These are phyloP conservation scores for Strobilomyces dryophilus DNA, from an alignment of 768 basidiomycete species.

Conservation along the genomic window DNA sequence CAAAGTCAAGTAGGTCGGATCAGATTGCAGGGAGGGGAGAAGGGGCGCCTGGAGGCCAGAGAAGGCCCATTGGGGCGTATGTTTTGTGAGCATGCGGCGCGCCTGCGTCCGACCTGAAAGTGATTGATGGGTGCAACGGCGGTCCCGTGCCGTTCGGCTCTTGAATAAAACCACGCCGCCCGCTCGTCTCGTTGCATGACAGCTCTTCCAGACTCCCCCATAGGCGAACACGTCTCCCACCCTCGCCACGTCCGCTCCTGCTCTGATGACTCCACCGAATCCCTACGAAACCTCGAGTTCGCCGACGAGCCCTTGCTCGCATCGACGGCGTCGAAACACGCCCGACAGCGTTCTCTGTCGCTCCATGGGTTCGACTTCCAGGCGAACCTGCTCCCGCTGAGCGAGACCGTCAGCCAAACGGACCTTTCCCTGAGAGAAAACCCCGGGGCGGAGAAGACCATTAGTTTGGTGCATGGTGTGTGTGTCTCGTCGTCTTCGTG, in stretches of 20 bases:
- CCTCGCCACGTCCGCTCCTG: neutral
- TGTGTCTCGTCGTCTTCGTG: constrained; percentile 1
- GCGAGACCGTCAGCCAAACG: constrained; percentile 70
- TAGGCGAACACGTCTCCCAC: constrained; percentile 8
- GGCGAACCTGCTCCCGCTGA: constrained; percentile 71
- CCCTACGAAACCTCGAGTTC: constrained; percentile 75
- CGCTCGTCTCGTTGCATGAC: too few relatives aligned
- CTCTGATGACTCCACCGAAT: constrained; percentile 59
- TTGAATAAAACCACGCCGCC: too few relatives aligned
- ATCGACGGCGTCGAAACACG: constrained; percentile 5
- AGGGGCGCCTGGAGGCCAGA: neutral
- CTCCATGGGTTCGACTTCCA: constrained; percentile 77
- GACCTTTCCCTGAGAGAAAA: constrained; percentile 44
- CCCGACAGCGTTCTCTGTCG: constrained; percentile 58
- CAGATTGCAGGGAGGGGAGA: neutral
- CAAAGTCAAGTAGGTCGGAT: neutral
- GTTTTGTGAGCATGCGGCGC: neutral
- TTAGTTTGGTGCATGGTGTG: constrained; percentile 74
- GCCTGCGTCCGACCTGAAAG: too few relatives aligned
- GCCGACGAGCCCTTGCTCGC: constrained; percentile 52
- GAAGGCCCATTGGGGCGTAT: neutral
- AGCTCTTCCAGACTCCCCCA: neutral
- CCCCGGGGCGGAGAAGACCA: constrained; percentile 67
- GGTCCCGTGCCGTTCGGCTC: too few relatives aligned
- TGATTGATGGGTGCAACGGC: neutral